These are phyloP conservation scores for Scleroderma citrinum DNA, from an alignment of 768 basidiomycete species.

Conservation along the genomic window DNA sequence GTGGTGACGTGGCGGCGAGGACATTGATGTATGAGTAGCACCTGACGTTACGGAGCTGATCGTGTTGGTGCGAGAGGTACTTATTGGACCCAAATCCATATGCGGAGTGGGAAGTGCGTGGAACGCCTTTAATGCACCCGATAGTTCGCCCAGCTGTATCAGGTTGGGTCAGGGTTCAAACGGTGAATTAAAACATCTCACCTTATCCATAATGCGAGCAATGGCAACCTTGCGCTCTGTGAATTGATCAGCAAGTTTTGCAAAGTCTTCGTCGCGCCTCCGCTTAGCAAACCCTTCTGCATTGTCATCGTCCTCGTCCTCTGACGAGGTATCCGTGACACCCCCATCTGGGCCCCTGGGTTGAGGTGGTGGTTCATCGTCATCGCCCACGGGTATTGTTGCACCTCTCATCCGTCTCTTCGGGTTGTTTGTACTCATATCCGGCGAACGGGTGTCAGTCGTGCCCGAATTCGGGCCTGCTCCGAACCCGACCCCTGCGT, in stretches of 20 bases:
- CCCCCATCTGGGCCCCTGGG: constrained; percentile 2
- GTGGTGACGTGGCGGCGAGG: constrained; percentile 7
- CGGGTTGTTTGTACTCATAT: constrained; percentile 9
- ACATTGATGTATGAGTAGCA: constrained; percentile 14
- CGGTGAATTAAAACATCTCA: constrained; percentile 16
- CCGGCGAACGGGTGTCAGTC: constrained; percentile 1
- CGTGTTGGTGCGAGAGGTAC: constrained; percentile 25
- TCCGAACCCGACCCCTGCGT: not conserved
- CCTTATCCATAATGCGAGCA: constrained; percentile 70
- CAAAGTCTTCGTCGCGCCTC: constrained; percentile 63
- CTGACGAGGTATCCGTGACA: constrained; percentile 14
- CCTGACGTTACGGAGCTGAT: constrained; percentile 21
- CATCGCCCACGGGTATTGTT: constrained; percentile 29
- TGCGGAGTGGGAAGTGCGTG: constrained; percentile 39
- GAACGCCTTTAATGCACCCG: constrained; percentile 34
- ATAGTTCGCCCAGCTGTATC: constrained; percentile 26
- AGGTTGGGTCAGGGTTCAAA: not conserved
- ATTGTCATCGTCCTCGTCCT: constrained; percentile 32
- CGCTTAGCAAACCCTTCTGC: constrained; percentile 51
- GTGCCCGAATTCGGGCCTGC: constrained; percentile 3
- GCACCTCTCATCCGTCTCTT: constrained; percentile 27
- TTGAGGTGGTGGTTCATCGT: constrained; percentile 14
- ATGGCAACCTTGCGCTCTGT: constrained; percentile 64
- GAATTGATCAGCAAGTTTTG: constrained; percentile 61
- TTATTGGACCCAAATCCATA: constrained; percentile 27